A percentile compares a stretch with the other conserved stretches of the same genome.
Evolutionary conservation across 768 basidiomycete species (phyloP).

Genomic region (Clitopilus passeckerianus): DNA sequence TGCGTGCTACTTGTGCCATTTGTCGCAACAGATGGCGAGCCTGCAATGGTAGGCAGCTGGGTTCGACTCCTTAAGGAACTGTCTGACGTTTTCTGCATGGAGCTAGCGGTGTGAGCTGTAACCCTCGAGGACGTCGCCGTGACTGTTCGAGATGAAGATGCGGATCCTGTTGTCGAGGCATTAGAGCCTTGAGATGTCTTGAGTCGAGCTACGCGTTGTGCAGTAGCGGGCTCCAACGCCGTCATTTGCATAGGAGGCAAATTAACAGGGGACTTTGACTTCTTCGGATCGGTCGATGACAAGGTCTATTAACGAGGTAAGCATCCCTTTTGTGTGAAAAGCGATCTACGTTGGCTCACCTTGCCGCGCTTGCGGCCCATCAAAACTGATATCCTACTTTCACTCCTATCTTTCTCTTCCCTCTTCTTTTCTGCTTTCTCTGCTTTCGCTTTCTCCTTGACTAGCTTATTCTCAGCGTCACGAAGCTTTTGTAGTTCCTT

Average conservation of each 20-base stretch:
- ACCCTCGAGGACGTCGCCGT: slow-evolving; percentile 56
- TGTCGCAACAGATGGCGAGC: slow-evolving; percentile 84
- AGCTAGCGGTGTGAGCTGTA: slow-evolving; percentile 81
- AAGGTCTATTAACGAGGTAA: slow-evolving; percentile 52
- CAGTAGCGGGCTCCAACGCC: slow-evolving; percentile 75
- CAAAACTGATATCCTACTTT: slow-evolving; percentile 82
- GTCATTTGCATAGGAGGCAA: slow-evolving; percentile 91
- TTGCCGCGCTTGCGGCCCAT: slow-evolving; percentile 91
- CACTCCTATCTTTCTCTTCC: slow-evolving; percentile 85
- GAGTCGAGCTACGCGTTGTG: slow-evolving; percentile 80
- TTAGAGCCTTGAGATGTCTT: slow-evolving; percentile 50
- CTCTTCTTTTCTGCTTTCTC: slow-evolving; percentile 57
- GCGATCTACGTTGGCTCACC: slow-evolving; percentile 38
- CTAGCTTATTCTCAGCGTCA: slow-evolving; percentile 35
- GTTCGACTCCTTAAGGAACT: slow-evolving; percentile 71
- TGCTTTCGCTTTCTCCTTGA: slow-evolving; percentile 41
- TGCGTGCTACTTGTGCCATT: slow-evolving; percentile 42
- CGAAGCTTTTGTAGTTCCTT: slow-evolving; percentile 36
- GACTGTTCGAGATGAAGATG: slow-evolving; percentile 25
- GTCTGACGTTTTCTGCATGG: slow-evolving; percentile 86
- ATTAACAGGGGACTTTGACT: slow-evolving; percentile 60
- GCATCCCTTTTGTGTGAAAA: slow-evolving; percentile 1
- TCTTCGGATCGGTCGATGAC: slow-evolving; percentile 78
- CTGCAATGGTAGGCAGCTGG: slow-evolving; percentile 87
- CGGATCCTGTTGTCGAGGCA: slow-evolving; percentile 34